Base-by-base conservation (phyloP, 2,329 filamentous ascomycete genomes). In the Scedosporium boydii region DNA sequence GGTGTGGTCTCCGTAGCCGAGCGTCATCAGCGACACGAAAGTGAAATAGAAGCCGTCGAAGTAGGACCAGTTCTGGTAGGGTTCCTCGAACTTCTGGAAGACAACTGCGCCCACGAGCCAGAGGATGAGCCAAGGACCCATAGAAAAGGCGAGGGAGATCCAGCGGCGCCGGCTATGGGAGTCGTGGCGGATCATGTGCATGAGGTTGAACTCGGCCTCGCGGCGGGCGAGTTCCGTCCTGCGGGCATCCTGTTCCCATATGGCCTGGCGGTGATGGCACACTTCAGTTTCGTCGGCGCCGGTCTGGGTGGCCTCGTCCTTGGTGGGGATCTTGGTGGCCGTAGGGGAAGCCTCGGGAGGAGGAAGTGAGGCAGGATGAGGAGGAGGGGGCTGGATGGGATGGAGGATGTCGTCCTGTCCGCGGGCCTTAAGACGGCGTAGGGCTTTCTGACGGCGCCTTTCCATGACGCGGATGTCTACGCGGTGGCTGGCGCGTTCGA, bases 11-110 rank as follows among this genome's bases (percentile, higher is more conserved):
- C 93, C 93, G 68, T 96, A 96, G 1, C 93, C 93, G 44, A 96
- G 90, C 0, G 93, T 96, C 1, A 92, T 80, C 26, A 96, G 82
- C 2, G 87, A 88, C 41, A 91, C 86, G 72, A 95, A 97, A 67
- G 87, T 87, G 70, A 96, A 96, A 74, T 96, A 96, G 53, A 97
- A 80, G 0, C 87, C 83, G 63, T 92, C 79, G 67, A 93, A 96
- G 70, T 96, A 97, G 1, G 75, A 80, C 85, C 91, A 87, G 3
- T 71, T 66, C 66, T 87, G 84, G 59, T 84, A 85, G 0, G 71
- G 69, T 16, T 69, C 62, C 69, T 87, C 85, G 60, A 74, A 78
- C 10, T 69, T 70, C 68, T 80, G 75, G 66, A 97, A 96, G 9
- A 95, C 82, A 14, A 86, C 78, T 2, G 91, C 91, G 3, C 93